Evolutionary conservation across 2,329 filamentous ascomycete genomes (phyloP).

Genomic region (Colletotrichum tropicale): DNA sequence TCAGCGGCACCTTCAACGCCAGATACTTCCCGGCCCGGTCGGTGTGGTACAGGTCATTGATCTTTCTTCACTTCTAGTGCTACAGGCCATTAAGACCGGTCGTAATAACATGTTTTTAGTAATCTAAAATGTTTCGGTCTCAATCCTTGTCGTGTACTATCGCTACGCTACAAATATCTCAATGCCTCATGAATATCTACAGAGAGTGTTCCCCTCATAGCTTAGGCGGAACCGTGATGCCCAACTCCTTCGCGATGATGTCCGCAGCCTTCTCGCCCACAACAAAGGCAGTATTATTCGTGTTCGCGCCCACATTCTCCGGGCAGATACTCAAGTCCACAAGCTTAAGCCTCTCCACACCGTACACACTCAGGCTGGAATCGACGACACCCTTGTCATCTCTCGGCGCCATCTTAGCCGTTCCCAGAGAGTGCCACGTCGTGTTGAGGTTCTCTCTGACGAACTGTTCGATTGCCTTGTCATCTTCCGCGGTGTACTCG

Average conservation of each 20-base stretch:
- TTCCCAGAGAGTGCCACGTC: conserved; percentile 52
- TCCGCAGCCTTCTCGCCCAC: conserved; percentile 53
- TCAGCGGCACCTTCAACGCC: neutral
- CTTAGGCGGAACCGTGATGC: conserved; percentile 1
- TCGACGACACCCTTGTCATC: conserved; percentile 47
- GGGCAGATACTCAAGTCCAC: conserved; percentile 42
- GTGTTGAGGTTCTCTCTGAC: conserved; percentile 44
- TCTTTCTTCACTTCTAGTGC: too few species aligned
- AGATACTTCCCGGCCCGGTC: too few species aligned
- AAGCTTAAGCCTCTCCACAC: conserved; percentile 43
- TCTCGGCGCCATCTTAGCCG: conserved; percentile 48
- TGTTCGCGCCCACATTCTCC: conserved; percentile 50
- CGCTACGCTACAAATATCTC: neutral
- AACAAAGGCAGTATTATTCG: conserved; percentile 50
- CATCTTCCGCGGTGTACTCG: conserved; percentile 54
- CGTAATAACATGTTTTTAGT: neutral
- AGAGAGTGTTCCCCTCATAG: neutral
- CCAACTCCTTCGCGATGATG: conserved; percentile 42
- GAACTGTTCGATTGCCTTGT: conserved; percentile 51
- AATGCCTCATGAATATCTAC: neutral
- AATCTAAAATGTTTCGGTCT: neutral
- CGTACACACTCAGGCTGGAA: conserved; percentile 45
- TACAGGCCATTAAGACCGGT: rapidly evolving
- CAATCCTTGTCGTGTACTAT: neutral
- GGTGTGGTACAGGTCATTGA: too few species aligned